A percentile compares a stretch with the other conserved stretches of the same genome.
phyloP scores from a whole-genome alignment of 148 eudicot genomes.

The Camellia granthamiana region DNA sequence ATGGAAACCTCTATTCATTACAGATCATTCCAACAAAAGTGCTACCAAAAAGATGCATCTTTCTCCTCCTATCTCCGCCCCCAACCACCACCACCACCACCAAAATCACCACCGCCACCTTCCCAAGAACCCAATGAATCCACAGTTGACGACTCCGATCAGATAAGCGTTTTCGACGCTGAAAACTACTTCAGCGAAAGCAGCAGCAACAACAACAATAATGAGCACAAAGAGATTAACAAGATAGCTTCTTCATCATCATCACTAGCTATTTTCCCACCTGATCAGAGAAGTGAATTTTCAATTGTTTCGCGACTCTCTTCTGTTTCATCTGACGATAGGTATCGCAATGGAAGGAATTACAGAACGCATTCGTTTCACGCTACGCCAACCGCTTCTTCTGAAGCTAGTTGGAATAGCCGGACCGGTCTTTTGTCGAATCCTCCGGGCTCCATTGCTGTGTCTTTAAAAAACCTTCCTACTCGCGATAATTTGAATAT shows the following conservation, averaged over 20 bases:
- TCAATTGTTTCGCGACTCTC: constrained; percentile 43
- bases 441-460: constrained; percentile 45
- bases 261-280: neutral
- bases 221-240: constrained; percentile 23
- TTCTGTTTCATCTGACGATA: constrained; percentile 43
- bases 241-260: neutral
- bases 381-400: constrained; percentile 79
- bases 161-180: constrained; percentile 78
- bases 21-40: constrained; percentile 32
- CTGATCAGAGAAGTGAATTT: constrained; percentile 12
- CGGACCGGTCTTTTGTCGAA: constrained; percentile 63
- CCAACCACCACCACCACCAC: constrained; percentile 21
- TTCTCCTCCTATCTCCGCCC: constrained; percentile 41
- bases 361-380: constrained; percentile 45
- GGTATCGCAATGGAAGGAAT: constrained; percentile 32
- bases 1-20: constrained; percentile 29
- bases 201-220: neutral
- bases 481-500: neutral
- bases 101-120: constrained; percentile 4
- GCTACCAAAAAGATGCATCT: constrained; percentile 26
- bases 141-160: constrained; percentile 40
- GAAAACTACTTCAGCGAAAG: constrained; percentile 61
- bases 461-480: constrained; percentile 29
- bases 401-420: constrained; percentile 92
- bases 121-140: constrained; percentile 4